Evolutionary conservation across 768 basidiomycete genomes (phyloP).

Genomic region (Roridomyces roridus): DNA sequence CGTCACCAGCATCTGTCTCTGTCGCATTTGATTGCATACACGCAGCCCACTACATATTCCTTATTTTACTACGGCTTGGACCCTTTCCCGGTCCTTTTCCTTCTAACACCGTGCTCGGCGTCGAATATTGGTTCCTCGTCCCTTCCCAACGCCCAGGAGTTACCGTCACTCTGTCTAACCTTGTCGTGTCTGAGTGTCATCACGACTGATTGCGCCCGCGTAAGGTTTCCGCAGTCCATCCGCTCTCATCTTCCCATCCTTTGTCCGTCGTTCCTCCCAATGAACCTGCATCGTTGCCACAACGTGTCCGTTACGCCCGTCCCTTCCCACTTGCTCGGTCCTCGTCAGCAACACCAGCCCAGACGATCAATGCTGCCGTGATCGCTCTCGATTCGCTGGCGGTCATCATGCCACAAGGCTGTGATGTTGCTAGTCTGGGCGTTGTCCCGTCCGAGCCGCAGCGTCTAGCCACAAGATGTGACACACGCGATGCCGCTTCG

Average conservation of each 20-base stretch:
- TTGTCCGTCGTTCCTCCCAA: conserved; percentile 59
- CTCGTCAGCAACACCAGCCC: conserved; percentile 10
- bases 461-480: conserved; percentile 19
- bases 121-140: neutral
- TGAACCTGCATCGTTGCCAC: conserved; percentile 30
- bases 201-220: conserved; percentile 1
- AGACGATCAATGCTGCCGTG: conserved; percentile 18
- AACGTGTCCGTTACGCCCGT: conserved; percentile 11
- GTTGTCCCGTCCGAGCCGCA: conserved; percentile 1
- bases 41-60: too few species aligned
- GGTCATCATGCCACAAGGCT: conserved; percentile 23
- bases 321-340: conserved; percentile 11
- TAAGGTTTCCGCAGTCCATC: conserved; percentile 14
- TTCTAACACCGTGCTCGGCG: too few species aligned
- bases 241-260: conserved; percentile 1
- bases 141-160: neutral
- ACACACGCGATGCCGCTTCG: conserved; percentile 12
- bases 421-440: conserved; percentile 24
- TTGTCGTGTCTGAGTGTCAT: neutral
- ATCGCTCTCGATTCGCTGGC: conserved; percentile 19
- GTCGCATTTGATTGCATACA: too few species aligned
- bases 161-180: neutral
- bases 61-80: too few species aligned
- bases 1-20: conserved; percentile 56
- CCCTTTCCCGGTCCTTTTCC: too few species aligned